Conservation (phyloP, 2,329 filamentous ascomycete genomes). For the Cadophora luteo-olivacea region DNA sequence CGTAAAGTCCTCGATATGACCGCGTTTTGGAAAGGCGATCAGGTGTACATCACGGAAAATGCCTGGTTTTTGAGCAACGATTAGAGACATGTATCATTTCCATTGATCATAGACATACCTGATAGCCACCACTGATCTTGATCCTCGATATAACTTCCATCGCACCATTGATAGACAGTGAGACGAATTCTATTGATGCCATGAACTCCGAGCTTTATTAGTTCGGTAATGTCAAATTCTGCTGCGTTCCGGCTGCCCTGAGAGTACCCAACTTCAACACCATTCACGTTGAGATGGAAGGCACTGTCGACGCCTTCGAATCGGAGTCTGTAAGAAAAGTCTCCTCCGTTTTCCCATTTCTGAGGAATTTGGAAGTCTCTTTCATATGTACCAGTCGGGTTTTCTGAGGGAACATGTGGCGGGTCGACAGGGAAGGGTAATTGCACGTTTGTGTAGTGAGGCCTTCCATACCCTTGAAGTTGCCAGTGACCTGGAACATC, state of each 20-base stretch:
- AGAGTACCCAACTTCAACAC: slow-evolving; percentile 67
- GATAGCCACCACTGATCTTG: slow-evolving; percentile 72
- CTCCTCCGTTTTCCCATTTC: slow-evolving; percentile 48
- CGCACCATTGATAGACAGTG: slow-evolving; percentile 74
- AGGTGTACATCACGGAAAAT: slow-evolving; percentile 73
- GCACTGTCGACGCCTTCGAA: slow-evolving; percentile 78
- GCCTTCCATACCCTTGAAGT: slow-evolving; percentile 68
- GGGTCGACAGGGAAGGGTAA: slow-evolving; percentile 71
- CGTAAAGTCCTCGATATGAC: slow-evolving; percentile 63
- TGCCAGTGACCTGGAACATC: slow-evolving; percentile 74
- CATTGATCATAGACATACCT: slow-evolving; percentile 47
- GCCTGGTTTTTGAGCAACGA: slow-evolving; percentile 42
- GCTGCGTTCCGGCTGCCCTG: slow-evolving; percentile 72
- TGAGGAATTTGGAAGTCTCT: slow-evolving; percentile 55
- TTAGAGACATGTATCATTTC: not conserved
- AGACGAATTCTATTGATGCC: slow-evolving; percentile 64
- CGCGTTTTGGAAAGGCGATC: slow-evolving; percentile 58
- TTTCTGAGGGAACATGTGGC: slow-evolving; percentile 60
- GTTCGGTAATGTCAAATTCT: slow-evolving; percentile 70
- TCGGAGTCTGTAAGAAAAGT: slow-evolving; percentile 60
- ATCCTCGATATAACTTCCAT: slow-evolving; percentile 73
- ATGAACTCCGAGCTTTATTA: slow-evolving; percentile 49
- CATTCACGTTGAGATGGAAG: slow-evolving; percentile 74
- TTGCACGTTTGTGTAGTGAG: slow-evolving; percentile 73
- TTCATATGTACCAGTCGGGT: slow-evolving; percentile 61